Percentiles rank a stretch among this genome's conserved stretches.
phyloP scores from a whole-genome alignment of 805 yeast species.

The Candida ficus region DNA sequence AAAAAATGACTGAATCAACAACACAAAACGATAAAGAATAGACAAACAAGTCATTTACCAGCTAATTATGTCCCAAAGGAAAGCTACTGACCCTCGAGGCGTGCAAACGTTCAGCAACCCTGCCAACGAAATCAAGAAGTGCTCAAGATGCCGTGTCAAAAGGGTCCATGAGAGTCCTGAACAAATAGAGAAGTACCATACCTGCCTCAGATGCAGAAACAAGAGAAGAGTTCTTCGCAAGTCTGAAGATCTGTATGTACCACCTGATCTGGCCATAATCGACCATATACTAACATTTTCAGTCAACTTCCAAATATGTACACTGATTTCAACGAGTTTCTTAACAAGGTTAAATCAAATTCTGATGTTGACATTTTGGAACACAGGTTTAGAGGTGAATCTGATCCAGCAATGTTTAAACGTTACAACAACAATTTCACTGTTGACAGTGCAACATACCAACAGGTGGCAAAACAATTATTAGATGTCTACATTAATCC shows the following conservation, averaged over 20 bases:
- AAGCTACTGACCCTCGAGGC: not conserved
- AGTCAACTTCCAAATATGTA: slow-evolving; percentile 23
- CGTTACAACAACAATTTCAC: slow-evolving; percentile 28
- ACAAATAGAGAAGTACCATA: slow-evolving; percentile 34
- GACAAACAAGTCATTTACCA: too few species aligned
- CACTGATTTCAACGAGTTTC: slow-evolving; percentile 29
- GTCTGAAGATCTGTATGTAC: slow-evolving; percentile 8
- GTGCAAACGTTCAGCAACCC: not conserved
- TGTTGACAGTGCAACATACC: slow-evolving; percentile 28
- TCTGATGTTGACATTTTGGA: slow-evolving; percentile 31
- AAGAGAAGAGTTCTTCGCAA: slow-evolving; percentile 32
- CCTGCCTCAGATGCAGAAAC: slow-evolving; percentile 35
- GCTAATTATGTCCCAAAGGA: not conserved
- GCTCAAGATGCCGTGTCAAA: slow-evolving; percentile 40
- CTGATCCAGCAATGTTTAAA: slow-evolving; percentile 29
- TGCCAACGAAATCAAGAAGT: slow-evolving; percentile 25
- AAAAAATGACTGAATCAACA: slow-evolving; percentile 5
- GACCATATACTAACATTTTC: slow-evolving; percentile 2
- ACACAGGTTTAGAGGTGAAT: slow-evolving; percentile 30
- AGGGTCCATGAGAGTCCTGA: slow-evolving; percentile 30
- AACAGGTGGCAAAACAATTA: slow-evolving; percentile 31
- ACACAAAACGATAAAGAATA: too few species aligned
- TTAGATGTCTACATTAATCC: slow-evolving; percentile 35
- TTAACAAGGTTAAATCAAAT: slow-evolving; percentile 31
- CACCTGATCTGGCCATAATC: not conserved